Percentiles rank a stretch among this genome's conserved stretches.
These are phyloP conservation scores for Talaromyces amestolkiae DNA, from an alignment of 2,329 filamentous ascomycete genomes.

Conservation along the genomic window DNA sequence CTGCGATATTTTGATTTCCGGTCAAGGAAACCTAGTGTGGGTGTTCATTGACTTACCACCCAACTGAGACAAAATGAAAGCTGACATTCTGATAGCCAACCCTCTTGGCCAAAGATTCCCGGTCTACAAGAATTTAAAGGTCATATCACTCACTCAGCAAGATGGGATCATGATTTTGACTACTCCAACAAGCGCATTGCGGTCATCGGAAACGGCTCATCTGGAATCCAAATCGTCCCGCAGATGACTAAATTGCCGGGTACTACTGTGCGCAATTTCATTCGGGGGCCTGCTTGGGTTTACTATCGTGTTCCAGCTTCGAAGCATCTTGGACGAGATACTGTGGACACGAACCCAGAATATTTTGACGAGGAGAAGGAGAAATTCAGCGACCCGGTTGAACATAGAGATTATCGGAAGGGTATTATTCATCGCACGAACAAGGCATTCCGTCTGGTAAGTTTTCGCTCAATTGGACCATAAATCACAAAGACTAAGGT, in stretches of 20 bases:
- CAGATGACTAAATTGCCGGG: constrained; percentile 22
- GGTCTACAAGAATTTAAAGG: constrained; percentile 29
- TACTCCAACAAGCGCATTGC: constrained; percentile 25
- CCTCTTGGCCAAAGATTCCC: constrained; percentile 5
- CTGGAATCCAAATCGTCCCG: constrained; percentile 39
- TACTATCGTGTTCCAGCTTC: neutral
- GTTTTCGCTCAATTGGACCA: neutral
- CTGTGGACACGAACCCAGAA: neutral
- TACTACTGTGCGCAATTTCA: constrained; percentile 36
- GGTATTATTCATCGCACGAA: neutral
- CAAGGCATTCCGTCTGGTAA: neutral
- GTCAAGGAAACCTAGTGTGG: constrained; percentile 29
- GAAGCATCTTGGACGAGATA: neutral
- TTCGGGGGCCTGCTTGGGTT: constrained; percentile 1
- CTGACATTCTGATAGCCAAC: neutral
- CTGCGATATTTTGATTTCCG: constrained; percentile 28
- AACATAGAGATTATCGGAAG: neutral
- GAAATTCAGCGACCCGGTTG: neutral
- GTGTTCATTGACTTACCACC: neutral
- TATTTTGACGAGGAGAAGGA: neutral
- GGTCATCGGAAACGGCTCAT: constrained; percentile 29
- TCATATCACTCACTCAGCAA: constrained; percentile 32
- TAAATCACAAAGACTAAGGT: neutral
- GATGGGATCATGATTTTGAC: constrained; percentile 30
- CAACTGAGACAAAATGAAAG: neutral